phyloP scores from a whole-genome alignment of 2,329 filamentous ascomycete genomes.

The Talaromyces piceae region DNA sequence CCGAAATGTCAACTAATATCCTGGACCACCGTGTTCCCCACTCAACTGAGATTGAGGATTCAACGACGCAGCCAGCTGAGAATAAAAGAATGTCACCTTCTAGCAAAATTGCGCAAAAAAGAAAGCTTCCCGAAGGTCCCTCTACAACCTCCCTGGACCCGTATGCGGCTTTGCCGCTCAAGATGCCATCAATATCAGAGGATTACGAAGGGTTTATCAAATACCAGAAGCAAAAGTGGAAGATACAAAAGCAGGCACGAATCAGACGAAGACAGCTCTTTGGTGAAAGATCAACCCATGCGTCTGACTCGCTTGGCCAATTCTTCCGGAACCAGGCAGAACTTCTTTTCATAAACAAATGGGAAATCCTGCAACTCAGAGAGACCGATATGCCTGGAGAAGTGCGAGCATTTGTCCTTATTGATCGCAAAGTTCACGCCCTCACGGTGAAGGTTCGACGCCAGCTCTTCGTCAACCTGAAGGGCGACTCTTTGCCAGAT shows the following conservation, averaged over 20 bases:
- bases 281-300: slow-evolving; percentile 65
- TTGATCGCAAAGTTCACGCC: slow-evolving; percentile 83
- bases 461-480: slow-evolving; percentile 85
- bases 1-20: slow-evolving; percentile 62
- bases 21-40: slow-evolving; percentile 49
- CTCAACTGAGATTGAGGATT: slow-evolving; percentile 68
- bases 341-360: slow-evolving; percentile 80
- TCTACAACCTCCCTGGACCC: slow-evolving; percentile 61
- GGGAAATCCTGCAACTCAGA: slow-evolving; percentile 86
- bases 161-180: slow-evolving; percentile 70
- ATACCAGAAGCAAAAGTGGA: slow-evolving; percentile 99
- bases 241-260: slow-evolving; percentile 87
- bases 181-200: slow-evolving; percentile 76
- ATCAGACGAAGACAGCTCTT: slow-evolving; percentile 83
- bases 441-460: slow-evolving; percentile 85
- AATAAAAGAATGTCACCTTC: slow-evolving; percentile 58
- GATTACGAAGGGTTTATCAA: slow-evolving; percentile 83
- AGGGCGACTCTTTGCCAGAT: slow-evolving; percentile 77
- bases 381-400: slow-evolving; percentile 78
- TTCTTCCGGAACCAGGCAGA: slow-evolving; percentile 91
- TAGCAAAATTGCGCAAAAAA: slow-evolving; percentile 53
- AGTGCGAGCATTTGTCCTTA: slow-evolving; percentile 81
- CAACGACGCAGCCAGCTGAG: slow-evolving; percentile 57
- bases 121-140: slow-evolving; percentile 63
- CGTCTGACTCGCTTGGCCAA: slow-evolving; percentile 55